phyloP scores from a whole-genome alignment of 257 asterid genomes.

The Handroanthus guayacan region DNA sequence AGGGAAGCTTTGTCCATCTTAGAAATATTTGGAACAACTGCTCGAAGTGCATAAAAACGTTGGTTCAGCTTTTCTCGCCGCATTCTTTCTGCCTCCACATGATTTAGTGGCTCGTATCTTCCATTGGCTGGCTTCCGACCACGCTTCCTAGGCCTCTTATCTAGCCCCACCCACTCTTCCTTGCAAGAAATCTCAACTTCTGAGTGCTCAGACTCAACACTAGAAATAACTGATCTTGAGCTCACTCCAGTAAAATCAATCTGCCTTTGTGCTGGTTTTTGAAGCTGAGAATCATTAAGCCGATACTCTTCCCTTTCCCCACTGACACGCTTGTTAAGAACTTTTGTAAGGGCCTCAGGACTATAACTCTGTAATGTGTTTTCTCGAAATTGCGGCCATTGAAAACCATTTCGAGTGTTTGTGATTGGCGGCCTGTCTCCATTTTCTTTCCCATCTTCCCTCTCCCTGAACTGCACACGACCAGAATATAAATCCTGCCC shows the following conservation, averaged over 20 bases:
- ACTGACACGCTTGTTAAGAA: conserved; percentile 41
- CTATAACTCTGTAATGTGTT: conserved; percentile 50
- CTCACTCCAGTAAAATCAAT: conserved; percentile 72
- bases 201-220: conserved; percentile 68
- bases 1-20: conserved; percentile 98
- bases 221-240: conserved; percentile 47
- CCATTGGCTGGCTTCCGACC: conserved; percentile 96
- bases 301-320: conserved; percentile 50
- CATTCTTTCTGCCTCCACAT: conserved; percentile 95
- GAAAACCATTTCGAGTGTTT: conserved; percentile 53
- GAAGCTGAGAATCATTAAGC: conserved; percentile 49
- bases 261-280: conserved; percentile 68
- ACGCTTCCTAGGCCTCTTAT: conserved; percentile 81
- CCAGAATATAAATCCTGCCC: conserved; percentile 60
- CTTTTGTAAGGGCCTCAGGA: conserved; percentile 47
- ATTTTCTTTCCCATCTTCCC: conserved; percentile 46
- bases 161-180: conserved; percentile 55
- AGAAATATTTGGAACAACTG: conserved; percentile 89
- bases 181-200: conserved; percentile 66
- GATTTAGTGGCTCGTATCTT: conserved; percentile 87
- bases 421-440: conserved; percentile 48
- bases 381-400: conserved; percentile 56
- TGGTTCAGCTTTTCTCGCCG: conserved; percentile 91
- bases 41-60: conserved; percentile 85
- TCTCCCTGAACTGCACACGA: conserved; percentile 46